Evolutionary conservation across 805 yeast genomes (phyloP).

Genomic region (Lachancea kluyveri): DNA sequence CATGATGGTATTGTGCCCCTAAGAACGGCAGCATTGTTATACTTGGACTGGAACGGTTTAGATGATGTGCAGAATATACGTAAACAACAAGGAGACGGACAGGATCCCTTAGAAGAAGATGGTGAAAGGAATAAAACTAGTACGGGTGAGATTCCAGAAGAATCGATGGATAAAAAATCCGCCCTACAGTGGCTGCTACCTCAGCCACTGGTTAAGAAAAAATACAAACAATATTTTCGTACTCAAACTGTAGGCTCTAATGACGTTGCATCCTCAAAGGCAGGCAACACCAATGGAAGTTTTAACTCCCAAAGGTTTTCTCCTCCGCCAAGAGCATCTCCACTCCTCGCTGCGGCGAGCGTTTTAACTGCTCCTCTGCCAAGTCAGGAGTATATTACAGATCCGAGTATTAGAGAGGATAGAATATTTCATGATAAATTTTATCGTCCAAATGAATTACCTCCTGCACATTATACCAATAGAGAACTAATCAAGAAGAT

Average conservation of each 20-base stretch:
- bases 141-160: conserved; percentile 25
- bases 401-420: conserved; percentile 59
- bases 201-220: conserved; percentile 17
- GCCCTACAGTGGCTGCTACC: conserved; percentile 25
- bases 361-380: conserved; percentile 81
- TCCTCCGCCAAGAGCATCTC: conserved; percentile 67
- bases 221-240: conserved; percentile 19
- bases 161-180: conserved; percentile 21
- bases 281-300: conserved; percentile 6
- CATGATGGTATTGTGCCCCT: conserved; percentile 96
- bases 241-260: conserved; percentile 18
- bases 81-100: conserved; percentile 7
- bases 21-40: conserved; percentile 80
- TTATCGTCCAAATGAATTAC: conserved; percentile 61
- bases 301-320: conserved; percentile 21
- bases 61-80: conserved; percentile 40
- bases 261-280: conserved; percentile 3
- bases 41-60: conserved; percentile 78
- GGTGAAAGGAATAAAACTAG: conserved; percentile 3
- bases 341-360: conserved; percentile 71
- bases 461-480: conserved; percentile 40
- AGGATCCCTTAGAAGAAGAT: conserved; percentile 1
- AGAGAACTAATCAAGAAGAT: conserved; percentile 23
- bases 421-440: conserved; percentile 78
- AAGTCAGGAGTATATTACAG: conserved; percentile 52